Evolutionary conservation across 495 filamentous ascomycete genomes (phyloP).

Genomic region (Ascobolus immersus): DNA sequence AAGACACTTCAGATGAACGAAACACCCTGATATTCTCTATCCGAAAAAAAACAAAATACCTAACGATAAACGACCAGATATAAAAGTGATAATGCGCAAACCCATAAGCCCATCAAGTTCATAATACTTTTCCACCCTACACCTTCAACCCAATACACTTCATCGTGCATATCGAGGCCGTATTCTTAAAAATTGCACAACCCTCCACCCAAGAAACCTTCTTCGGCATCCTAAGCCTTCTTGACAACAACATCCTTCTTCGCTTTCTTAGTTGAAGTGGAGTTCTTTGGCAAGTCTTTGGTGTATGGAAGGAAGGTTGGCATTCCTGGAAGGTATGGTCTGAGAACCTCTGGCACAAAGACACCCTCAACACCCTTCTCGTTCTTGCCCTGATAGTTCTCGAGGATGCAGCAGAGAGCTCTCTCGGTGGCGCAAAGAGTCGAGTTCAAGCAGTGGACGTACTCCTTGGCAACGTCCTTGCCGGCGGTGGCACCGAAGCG

Average conservation of each 20-base stretch:
- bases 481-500: constrained; percentile 55
- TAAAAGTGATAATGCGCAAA: no score
- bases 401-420: constrained; percentile 78
- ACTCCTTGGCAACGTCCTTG: constrained; percentile 62
- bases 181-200: no score
- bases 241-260: constrained; percentile 24
- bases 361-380: constrained; percentile 42
- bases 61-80: no score
- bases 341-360: constrained; percentile 58
- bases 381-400: constrained; percentile 85
- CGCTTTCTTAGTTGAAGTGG: constrained; percentile 35
- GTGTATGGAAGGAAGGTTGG: constrained; percentile 69
- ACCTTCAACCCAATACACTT: no score
- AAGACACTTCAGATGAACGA: no score
- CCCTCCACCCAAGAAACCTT: no score
- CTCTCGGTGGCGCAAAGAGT: constrained; percentile 84
- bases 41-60: no score
- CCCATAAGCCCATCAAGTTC: no score
- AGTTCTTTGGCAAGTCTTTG: constrained; percentile 57
- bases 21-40: no score
- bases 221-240: constrained; percentile 10
- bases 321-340: constrained; percentile 75
- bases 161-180: no score
- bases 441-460: constrained; percentile 80
- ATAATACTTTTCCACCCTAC: no score